Evolutionary conservation across 371 early-diverging fungal species (phyloP).

Genomic region (Ecytonucleospora hepatopenaei): DNA sequence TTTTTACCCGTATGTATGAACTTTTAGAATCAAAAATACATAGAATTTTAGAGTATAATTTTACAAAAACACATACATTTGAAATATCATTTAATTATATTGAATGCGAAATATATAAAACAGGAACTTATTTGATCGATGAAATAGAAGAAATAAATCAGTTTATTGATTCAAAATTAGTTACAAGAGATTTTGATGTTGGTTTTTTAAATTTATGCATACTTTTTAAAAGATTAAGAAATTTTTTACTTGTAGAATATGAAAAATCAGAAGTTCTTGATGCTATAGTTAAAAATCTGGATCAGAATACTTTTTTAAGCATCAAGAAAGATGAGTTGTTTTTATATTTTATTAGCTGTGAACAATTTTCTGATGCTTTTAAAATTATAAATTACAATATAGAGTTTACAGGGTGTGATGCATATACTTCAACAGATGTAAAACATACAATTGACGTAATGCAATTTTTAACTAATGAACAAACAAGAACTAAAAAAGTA

Average conservation of each 20-base stretch:
- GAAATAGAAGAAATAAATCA: too few relatives aligned
- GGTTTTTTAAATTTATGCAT: too few relatives aligned
- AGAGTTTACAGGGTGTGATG: conserved; percentile 23
- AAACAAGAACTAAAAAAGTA: neutral
- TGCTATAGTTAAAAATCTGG: too few relatives aligned
- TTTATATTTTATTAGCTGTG: conserved; percentile 26
- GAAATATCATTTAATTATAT: conserved; percentile 2
- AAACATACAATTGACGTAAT: conserved; percentile 3
- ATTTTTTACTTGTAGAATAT: too few relatives aligned
- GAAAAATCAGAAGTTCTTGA: too few relatives aligned
- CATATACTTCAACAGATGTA: neutral
- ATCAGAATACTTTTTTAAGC: too few relatives aligned
- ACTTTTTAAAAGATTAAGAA: too few relatives aligned
- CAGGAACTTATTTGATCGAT: too few relatives aligned
- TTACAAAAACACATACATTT: conserved; percentile 1
- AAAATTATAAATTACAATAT: neutral
- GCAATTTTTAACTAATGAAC: neutral
- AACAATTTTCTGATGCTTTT: neutral
- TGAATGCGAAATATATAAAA: too few relatives aligned
- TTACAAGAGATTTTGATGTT: too few relatives aligned
- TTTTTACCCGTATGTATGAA: conserved; percentile 1
- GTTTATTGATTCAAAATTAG: too few relatives aligned
- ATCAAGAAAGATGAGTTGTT: too few relatives aligned
- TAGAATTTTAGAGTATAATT: conserved; percentile 16
- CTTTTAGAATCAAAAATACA: neutral